Base-by-base conservation (phyloP, 2,329 filamentous ascomycete species). In the Stachybotrys elegans region DNA sequence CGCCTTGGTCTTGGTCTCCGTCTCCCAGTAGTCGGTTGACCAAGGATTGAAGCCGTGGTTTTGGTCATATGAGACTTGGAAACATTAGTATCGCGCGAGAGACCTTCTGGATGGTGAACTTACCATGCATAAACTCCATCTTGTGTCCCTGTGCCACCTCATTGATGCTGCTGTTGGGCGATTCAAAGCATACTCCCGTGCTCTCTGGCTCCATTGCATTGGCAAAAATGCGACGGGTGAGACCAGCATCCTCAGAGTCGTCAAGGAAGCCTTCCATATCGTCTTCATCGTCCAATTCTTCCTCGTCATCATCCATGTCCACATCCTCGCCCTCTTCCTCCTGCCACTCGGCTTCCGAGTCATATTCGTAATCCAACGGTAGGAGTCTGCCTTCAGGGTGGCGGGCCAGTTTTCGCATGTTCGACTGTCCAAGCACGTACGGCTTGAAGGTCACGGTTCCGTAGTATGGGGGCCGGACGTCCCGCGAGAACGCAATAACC, bases 181-280 rank as follows among this genome's bases (percentile, higher is more conserved):
- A 76, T 57, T 95, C 88, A 79, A 90, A 98, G 59, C 86, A 93
- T 9, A 97, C 68, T 1, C 92, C 93, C 4, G 83, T 88, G 58
- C 78, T 86, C 34, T 86, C 71, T 1, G 90, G 88, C 57, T 91
- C 80, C 56, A 94, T 74, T 51, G 88, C 82, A 22, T 83, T 81
- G 71, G 78, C 55, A 78, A 67, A 83, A 64, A 60, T 78, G 69
- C 71, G 78, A 76, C 62, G 72, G 51, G 66, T 71, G 59, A 65
- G 68, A 47, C 68, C 77, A 57, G 63, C 58, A 48, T 93, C 88
- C 43, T 94, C 88, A 6, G 88, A 88, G 55, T 94, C 88, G 53
- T 95, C 91, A 2, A 96, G 72, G 57, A 96, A 96, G 16, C 83
- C 91, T 4, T 89, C 88, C 83, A 95, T 86, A 47, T 94, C 90